A percentile compares a stretch with the other conserved stretches of the same genome.
Conservation (phyloP, 2,329 filamentous ascomycete genomes). For the Alternaria rosae region DNA sequence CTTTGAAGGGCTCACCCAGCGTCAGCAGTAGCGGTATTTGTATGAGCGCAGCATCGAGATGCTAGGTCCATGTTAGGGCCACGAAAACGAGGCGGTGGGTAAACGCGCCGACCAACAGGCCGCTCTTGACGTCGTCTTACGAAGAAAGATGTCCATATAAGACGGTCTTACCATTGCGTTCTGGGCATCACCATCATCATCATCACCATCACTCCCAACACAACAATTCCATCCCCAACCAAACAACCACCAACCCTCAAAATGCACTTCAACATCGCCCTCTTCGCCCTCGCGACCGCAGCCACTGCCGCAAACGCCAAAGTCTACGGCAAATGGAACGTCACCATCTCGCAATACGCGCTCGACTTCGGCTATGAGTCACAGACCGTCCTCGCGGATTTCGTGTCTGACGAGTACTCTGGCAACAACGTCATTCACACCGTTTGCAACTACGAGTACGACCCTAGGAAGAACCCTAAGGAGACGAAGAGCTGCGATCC, state of each 20-base stretch:
- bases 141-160: neutral
- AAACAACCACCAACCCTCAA: neutral
- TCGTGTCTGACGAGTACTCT: conserved; percentile 11
- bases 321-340: conserved; percentile 1
- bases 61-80: neutral
- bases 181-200: neutral
- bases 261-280: conserved; percentile 6
- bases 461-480: neutral
- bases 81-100: neutral
- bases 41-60: neutral
- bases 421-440: conserved; percentile 6
- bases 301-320: neutral
- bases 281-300: conserved; percentile 4
- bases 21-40: neutral
- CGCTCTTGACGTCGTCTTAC: neutral
- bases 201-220: neutral
- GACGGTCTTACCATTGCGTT: neutral
- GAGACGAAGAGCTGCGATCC: conserved; percentile 1
- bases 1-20: neutral
- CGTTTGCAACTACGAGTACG: conserved; percentile 1
- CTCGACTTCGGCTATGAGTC: neutral
- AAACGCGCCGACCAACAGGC: neutral
- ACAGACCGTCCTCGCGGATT: conserved; percentile 9
- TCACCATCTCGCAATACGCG: neutral
- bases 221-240: neutral